Evolutionary conservation across 2,329 filamentous ascomycete genomes (phyloP), one percentile per base, ranked within the genome.

Genomic region (Ceratocystis alfenasii): DNA sequence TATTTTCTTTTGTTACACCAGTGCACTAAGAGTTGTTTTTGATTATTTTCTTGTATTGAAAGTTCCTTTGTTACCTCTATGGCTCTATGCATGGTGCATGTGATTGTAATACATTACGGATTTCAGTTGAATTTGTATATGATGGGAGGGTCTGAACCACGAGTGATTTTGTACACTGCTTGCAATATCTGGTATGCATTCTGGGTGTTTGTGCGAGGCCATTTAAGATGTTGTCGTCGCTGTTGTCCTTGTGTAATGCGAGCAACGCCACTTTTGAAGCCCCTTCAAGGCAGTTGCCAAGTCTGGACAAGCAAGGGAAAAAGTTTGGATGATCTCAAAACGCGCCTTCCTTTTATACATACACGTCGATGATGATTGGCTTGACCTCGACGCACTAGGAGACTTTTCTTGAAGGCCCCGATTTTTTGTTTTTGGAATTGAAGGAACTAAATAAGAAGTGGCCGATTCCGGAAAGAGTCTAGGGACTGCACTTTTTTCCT

Each of bases 181-280:
- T 20, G n/a, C 2, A 41, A 41, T 41, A 41, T 41, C 10, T 41
- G 36, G 36, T 41, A 4, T 41, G 3, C 36, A 41, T 4, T 41
- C 3, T 1, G 10, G 4, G 36, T 41, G 10, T 41, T 41, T 12
- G 36, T 41, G 12, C 36, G 3, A 41, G 36, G 10, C 12, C 36
- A 12, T 41, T 15, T 41, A 41, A 15, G 36, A 41, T 10, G 36
- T 41, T 15, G 36, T 41, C 36, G 36, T 41, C 10, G 10, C 36
- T 41, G 36, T 41, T 41, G 36, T 41, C 36, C 36, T 59, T 59
- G 55, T 59, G 55, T 33, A 59, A 59, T 59, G 55, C 33, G 55
- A 59, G 55, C 5, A 12, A n/a, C 33, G 30, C 28, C 55, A 20
- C 12, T n/a, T n/a, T 53, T n/a, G 7, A 22, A 53, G 22, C 22